These are phyloP conservation scores for Sphaerobolus stellatus DNA, from an alignment of 1,284 basidiomycete species.

Conservation along the genomic window DNA sequence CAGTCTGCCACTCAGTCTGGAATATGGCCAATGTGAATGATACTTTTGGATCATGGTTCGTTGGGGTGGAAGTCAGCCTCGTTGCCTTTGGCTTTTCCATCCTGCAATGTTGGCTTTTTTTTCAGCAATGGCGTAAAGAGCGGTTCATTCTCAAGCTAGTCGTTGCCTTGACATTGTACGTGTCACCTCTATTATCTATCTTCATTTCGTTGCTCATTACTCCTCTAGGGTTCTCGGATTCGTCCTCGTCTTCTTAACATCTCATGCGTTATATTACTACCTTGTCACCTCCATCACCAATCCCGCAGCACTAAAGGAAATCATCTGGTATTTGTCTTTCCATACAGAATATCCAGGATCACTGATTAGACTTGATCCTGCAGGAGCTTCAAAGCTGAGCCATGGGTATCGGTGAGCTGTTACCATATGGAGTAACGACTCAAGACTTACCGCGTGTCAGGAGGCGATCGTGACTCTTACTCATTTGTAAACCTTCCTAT, in stretches of 20 bases:
- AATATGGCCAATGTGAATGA: background rate
- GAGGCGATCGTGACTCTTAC: background rate
- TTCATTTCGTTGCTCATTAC: too few species aligned
- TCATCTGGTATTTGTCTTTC: background rate
- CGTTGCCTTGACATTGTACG: background rate
- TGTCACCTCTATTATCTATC: too few species aligned
- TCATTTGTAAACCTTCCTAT: background rate
- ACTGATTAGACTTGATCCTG: background rate
- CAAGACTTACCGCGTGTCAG: background rate
- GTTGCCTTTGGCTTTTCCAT: constrained; percentile 7
- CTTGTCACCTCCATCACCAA: constrained; percentile 4
- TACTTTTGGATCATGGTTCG: constrained; percentile 10
- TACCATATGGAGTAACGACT: background rate
- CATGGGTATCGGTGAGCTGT: background rate
- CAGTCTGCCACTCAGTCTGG: too few species aligned
- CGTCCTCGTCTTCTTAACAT: background rate
- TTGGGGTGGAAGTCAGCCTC: constrained; percentile 5
- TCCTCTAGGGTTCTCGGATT: background rate
- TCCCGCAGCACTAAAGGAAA: background rate
- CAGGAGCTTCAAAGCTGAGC: constrained; percentile 6
- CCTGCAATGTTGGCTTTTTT: constrained; percentile 7
- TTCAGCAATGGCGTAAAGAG: background rate
- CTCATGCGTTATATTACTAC: constrained; percentile 5
- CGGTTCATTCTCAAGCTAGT: background rate
- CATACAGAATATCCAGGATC: background rate